Conservation (phyloP, 306 rosid genomes). For the Morella rubra region DNA sequence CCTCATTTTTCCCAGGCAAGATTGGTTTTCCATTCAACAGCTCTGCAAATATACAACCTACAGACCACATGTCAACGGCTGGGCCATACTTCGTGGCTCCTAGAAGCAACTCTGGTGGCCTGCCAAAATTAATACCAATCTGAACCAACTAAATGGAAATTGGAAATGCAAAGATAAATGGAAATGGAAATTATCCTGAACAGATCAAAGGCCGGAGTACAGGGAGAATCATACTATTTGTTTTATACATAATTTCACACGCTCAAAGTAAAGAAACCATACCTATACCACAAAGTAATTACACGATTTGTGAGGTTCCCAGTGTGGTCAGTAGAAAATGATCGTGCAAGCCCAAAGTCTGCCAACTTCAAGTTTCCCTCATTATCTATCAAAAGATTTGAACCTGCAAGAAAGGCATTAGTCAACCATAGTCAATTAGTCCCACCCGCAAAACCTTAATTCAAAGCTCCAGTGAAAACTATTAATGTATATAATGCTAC, state of each 20-base stretch:
- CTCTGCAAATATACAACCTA: conserved; percentile 77
- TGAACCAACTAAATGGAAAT: background rate
- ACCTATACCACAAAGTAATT: conserved; percentile 78
- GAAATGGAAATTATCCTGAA: background rate
- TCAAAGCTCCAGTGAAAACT: background rate
- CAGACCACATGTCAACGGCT: conserved; percentile 83
- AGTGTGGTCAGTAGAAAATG: conserved; percentile 48
- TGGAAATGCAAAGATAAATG: conserved; percentile 7
- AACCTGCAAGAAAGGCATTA: conserved; percentile 45
- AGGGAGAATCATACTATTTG: background rate
- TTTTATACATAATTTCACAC: background rate
- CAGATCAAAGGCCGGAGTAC: background rate
- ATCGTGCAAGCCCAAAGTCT: conserved; percentile 71
- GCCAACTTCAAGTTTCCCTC: conserved; percentile 74
- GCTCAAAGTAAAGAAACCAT: conserved; percentile 8
- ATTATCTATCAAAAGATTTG: conserved; percentile 73
- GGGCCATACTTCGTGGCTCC: conserved; percentile 78
- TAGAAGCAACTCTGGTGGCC: conserved; percentile 73
- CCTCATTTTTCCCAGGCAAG: conserved; percentile 75
- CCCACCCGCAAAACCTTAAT: conserved; percentile 16
- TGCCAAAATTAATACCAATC: conserved; percentile 32
- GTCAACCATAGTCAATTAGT: background rate
- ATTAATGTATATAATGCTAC: conserved; percentile 9
- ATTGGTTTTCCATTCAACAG: conserved; percentile 69
- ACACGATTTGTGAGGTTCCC: conserved; percentile 74